A percentile compares a stretch with the other conserved stretches of the same genome.
phyloP scores from a whole-genome alignment of 495 filamentous ascomycete genomes.

The Penicillium canariense region DNA sequence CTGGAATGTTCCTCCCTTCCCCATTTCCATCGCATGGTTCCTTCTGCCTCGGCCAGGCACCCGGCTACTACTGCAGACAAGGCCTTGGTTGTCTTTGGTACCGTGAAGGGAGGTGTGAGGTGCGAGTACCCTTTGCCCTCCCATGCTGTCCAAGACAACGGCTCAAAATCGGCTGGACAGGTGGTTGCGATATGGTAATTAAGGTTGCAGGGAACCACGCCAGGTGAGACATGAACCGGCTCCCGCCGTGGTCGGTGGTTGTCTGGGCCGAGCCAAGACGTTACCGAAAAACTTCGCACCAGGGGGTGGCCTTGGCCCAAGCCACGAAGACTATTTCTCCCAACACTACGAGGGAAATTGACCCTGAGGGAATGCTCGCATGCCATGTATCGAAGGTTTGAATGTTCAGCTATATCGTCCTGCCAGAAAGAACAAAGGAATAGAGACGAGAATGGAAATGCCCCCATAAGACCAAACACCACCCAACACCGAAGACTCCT shows the following conservation, averaged over 20 bases:
- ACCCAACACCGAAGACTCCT: background rate
- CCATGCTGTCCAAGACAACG: background rate
- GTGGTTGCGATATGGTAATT: background rate
- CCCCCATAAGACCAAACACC: background rate
- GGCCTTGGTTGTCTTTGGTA: background rate
- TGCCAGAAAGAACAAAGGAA: background rate
- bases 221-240: too few relatives aligned
- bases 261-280: background rate
- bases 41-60: background rate
- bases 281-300: background rate
- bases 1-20: constrained; percentile 18
- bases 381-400: background rate
- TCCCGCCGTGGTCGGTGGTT: background rate
- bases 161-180: background rate
- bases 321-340: background rate
- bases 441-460: background rate
- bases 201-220: background rate
- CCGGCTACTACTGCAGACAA: background rate
- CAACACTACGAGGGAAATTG: background rate
- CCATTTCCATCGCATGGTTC: constrained; percentile 14
- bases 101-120: background rate
- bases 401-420: background rate
- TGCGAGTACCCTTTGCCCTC: background rate
- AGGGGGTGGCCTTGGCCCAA: background rate
- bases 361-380: background rate